Evolutionary conservation across 768 basidiomycete species (phyloP), one percentile per base, ranked within the genome.

Genomic region (Tylopilus plumbeoviolaceoides): DNA sequence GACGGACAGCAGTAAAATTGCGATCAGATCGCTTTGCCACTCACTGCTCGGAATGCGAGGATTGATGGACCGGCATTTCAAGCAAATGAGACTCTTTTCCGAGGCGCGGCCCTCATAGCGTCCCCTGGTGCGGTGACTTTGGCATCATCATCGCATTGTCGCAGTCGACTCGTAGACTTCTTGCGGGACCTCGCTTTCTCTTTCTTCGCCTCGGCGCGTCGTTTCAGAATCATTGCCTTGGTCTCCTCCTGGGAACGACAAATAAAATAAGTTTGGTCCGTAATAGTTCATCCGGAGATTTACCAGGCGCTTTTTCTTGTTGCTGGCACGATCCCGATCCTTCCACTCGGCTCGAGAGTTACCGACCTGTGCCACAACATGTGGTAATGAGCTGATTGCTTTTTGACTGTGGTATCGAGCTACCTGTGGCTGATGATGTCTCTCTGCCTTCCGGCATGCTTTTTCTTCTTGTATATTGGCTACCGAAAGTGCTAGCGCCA

Each of bases 401-500:
- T 57, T 53, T 58, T 53, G 47, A 42, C 47, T 28, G 44, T 39
- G 40, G 47, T 35, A 6, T 40, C 55, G 49, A 33, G 48, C 47
- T 43, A 75, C 77, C 75, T 75, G 73, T 59, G 66, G 51, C 56
- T 66, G 69, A 44, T 70, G 74, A 57, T 66, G 70, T 59, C 70
- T 78, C 59, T 72, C 70, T 47, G 64, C 65, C 60, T 72, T 79
- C 8, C 57, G 66, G 47, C 66, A 62, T 7, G 70, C 56, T 50
- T 74, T 79, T 59, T 78, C 61, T 64, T 82, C 80, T 54, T 79
- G 75, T 15, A 56, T 61, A 31, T 62, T 62, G n/a, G 68, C 75
- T 62, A 82, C 78, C 35, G 73, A 73, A 54, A 68, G 59, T n/a
- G 80, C 81, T 12, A 82, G 64, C 47, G 65, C 65, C 53, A 79